Conservation (phyloP, 2,329 filamentous ascomycete genomes). For the Pestalotiopsis sp. region DNA sequence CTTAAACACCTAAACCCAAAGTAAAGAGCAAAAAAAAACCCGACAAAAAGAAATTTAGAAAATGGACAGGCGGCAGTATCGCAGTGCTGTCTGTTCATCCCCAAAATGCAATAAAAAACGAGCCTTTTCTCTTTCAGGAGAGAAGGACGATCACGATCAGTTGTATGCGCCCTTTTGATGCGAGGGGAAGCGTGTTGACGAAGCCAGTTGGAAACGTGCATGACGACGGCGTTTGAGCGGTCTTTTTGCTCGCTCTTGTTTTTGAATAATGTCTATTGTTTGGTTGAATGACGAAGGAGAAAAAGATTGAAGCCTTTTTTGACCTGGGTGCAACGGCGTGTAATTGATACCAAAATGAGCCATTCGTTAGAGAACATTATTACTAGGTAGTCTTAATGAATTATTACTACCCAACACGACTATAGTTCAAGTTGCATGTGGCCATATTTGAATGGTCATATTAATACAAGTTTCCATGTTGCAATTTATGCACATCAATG, state of each 20-base stretch:
- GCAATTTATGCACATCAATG: too few species aligned
- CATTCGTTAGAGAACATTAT: background rate
- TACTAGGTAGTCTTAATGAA: background rate
- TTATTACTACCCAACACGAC: background rate
- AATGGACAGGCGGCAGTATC: too few species aligned
- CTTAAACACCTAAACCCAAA: constrained; percentile 35
- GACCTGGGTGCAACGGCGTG: background rate
- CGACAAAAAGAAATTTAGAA: too few species aligned
- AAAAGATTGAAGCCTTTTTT: background rate
- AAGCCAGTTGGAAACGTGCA: background rate
- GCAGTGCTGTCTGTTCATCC: too few species aligned
- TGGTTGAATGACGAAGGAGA: background rate
- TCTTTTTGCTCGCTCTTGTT: background rate
- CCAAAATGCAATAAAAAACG: too few species aligned
- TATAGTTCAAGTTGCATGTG: too few species aligned
- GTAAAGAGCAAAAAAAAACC: background rate
- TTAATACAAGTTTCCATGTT: too few species aligned
- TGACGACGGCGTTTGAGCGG: background rate
- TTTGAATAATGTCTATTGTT: background rate
- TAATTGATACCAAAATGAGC: constrained; percentile 6
- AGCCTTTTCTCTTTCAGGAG: background rate
- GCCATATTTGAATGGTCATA: too few species aligned
- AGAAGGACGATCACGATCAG: background rate
- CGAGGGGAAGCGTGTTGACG: background rate
- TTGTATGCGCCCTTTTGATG: background rate